A percentile compares a stretch with the other conserved stretches of the same genome.
Evolutionary conservation across 2,329 filamentous ascomycete genomes (phyloP).

Genomic region (Alternaria brassicae): DNA sequence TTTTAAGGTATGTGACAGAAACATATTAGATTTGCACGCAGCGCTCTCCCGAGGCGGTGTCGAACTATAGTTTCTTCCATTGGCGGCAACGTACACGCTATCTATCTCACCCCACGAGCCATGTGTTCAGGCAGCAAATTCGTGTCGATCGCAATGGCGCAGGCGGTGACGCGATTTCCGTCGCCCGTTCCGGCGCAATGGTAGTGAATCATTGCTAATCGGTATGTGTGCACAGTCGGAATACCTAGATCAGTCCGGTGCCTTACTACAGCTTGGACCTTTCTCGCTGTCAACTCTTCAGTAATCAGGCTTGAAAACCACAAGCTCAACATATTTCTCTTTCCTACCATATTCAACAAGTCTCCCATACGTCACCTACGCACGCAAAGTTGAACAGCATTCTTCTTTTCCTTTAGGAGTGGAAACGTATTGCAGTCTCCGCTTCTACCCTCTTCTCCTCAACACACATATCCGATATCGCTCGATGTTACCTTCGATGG

Average conservation of each 20-base stretch:
- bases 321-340: neutral
- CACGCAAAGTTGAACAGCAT: neutral
- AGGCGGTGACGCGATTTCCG: conserved; percentile 4
- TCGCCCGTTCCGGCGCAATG: neutral
- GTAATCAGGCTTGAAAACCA: neutral
- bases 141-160: neutral
- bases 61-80: conserved; percentile 7
- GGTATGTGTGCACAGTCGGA: neutral
- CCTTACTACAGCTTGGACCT: neutral
- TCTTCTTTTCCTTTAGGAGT: neutral
- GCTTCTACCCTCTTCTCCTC: neutral
- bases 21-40: conserved; percentile 1
- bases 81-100: conserved; percentile 1
- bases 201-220: conserved; percentile 11
- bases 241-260: neutral
- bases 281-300: neutral
- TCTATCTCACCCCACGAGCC: conserved; percentile 1
- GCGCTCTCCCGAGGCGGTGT: conserved; percentile 19
- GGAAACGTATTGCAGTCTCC: neutral
- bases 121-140: conserved; percentile 5
- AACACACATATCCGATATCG: neutral
- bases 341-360: neutral
- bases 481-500: conserved; percentile 11
- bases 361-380: neutral
- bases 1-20: conserved; percentile 20